phyloP scores from a whole-genome alignment of 805 yeast species.

The Teunomyces kruisii region DNA sequence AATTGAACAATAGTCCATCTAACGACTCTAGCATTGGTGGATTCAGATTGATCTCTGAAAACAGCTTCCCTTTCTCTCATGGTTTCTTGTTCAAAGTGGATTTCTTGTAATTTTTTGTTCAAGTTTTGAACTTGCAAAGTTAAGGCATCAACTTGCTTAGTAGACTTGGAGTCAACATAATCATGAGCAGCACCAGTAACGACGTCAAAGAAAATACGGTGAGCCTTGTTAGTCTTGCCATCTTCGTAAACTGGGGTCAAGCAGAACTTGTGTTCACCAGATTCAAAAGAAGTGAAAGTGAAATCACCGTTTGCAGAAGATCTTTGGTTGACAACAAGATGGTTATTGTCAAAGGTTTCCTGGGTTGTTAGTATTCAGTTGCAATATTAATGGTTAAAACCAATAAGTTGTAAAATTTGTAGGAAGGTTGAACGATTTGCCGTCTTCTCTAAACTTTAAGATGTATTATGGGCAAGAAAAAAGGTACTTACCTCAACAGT shows the following conservation, averaged over 20 bases:
- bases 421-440: too few species aligned
- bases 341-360: conserved; percentile 75
- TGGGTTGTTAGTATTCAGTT: conserved; percentile 15
- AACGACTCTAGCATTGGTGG: conserved; percentile 69
- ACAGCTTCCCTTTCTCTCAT: conserved; percentile 75
- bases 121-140: conserved; percentile 56
- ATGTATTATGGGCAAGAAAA: neutral
- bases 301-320: conserved; percentile 63
- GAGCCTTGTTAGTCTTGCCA: conserved; percentile 61
- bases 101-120: conserved; percentile 54
- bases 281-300: conserved; percentile 76
- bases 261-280: conserved; percentile 86
- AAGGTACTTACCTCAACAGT: conserved; percentile 56
- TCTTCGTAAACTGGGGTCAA: conserved; percentile 61
- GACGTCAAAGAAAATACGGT: conserved; percentile 74
- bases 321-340: conserved; percentile 70
- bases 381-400: neutral
- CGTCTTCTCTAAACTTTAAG: neutral
- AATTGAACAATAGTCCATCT: conserved; percentile 75
- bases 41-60: conserved; percentile 77
- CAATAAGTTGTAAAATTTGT: too few species aligned
- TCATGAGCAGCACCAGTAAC: conserved; percentile 64
- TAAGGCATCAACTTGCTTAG: conserved; percentile 52
- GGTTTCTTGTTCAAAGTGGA: conserved; percentile 63
- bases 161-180: conserved; percentile 60